phyloP scores from a whole-genome alignment of 306 rosid genomes.

The Begonia masoniana region DNA sequence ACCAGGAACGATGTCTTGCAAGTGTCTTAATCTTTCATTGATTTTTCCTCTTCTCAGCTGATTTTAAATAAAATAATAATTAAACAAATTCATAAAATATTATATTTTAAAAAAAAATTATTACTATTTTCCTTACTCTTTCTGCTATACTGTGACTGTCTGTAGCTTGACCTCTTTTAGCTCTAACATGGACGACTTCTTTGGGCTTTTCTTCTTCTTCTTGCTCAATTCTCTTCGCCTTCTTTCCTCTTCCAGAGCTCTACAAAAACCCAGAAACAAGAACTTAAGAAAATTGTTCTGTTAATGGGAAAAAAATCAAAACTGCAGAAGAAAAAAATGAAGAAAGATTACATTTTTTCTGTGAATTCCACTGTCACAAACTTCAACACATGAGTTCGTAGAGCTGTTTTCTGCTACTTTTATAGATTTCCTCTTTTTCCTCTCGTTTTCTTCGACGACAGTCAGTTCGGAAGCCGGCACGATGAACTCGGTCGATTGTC shows the following conservation, averaged over 20 bases:
- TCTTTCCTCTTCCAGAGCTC: conserved; percentile 59
- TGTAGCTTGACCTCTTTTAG: conserved; percentile 97
- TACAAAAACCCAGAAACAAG: conserved; percentile 2
- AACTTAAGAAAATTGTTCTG: too few relatives aligned
- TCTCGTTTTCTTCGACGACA: conserved; percentile 10
- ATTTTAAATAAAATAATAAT: conserved; percentile 1
- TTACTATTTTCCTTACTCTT: conserved; percentile 39
- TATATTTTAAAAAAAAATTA: neutral
- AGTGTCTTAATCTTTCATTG: conserved; percentile 72
- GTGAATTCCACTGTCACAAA: conserved; percentile 39
- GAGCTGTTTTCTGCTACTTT: conserved; percentile 42
- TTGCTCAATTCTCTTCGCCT: conserved; percentile 30
- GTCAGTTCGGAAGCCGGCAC: conserved; percentile 9
- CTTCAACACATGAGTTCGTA: conserved; percentile 37
- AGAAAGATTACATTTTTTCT: conserved; percentile 27
- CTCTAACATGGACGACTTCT: conserved; percentile 95
- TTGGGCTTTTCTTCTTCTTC: conserved; percentile 42
- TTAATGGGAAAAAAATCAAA: neutral
- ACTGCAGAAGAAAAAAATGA: neutral
- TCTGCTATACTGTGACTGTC: conserved; percentile 97
- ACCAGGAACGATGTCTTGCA: conserved; percentile 91
- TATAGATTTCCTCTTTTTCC: conserved; percentile 40
- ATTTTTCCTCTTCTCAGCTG: conserved; percentile 97
- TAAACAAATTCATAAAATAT: neutral
- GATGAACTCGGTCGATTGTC: conserved; percentile 17